Base-by-base conservation (phyloP, 2,329 filamentous ascomycete species). In the Arachnomyces sp. region DNA sequence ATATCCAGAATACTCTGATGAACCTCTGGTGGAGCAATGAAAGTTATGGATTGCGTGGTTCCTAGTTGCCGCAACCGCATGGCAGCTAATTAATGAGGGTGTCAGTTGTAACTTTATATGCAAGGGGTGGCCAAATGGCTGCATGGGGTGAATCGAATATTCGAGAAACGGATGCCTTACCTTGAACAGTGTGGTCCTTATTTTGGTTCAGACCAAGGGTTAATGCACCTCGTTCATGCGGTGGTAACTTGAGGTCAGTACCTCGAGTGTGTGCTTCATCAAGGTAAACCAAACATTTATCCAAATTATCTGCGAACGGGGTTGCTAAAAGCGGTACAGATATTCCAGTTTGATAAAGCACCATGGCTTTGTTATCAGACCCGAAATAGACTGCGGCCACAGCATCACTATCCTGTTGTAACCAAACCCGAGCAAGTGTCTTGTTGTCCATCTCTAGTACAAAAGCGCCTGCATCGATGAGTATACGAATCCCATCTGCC, bases 241-340 rank as follows among this genome's bases (percentile, higher is more conserved):
- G 41, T 0, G 81, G 82, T 0, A 86, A 57, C 28, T 72, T 74
- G 0, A 88, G 52, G 46, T 89, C 82, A 0, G 73, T 85, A 0
- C 84, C 82, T 44, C 82, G 59, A 0, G 82, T 84, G 45, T 88
- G 82, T 0, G 74, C 71, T 42, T 88, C 77, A 36, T 88, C 82
- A 0, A 89, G 64, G 39, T 79, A 88, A 0, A 87, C 67, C 0
- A 84, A 55, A 40, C 82, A 88, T 0, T 48, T 48, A 4, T 77
- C 74, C 0, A 82, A 57, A 4, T 78, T 70, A 0, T 67, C 63
- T 0, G 63, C 58, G 48, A 75, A 85, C 0, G 79, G 70, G 0
- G 83, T 87, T 0, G 64, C 69, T 3, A 72, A 67, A 0, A 88
- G 40, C 1, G 32, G 42, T 34, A 63, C 60, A 2, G 52, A 40